Conservation (phyloP, 1,284 basidiomycete species). For the Trametes versicolor region DNA sequence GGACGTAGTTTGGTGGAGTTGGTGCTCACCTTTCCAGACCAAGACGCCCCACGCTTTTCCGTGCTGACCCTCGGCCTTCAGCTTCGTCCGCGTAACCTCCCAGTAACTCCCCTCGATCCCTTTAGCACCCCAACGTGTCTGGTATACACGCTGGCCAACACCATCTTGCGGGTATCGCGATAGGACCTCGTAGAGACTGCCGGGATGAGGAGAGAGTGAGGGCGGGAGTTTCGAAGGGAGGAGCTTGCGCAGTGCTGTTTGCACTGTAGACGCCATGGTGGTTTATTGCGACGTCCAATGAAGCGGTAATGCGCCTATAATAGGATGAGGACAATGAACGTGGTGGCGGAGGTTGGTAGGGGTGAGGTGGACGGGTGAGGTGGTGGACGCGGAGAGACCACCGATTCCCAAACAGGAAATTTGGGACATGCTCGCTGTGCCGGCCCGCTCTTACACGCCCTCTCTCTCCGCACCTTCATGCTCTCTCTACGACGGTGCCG, state of each 20-base stretch:
- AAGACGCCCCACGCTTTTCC: constrained; percentile 83
- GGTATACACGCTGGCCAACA: constrained; percentile 71
- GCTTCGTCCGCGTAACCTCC: constrained; percentile 71
- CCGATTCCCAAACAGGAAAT: constrained; percentile 28
- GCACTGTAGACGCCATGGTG: constrained; percentile 40
- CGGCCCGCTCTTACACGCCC: neutral
- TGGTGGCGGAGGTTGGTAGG: constrained; percentile 3
- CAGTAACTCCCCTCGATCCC: constrained; percentile 75
- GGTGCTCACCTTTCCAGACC: constrained; percentile 75
- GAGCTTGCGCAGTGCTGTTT: constrained; percentile 60
- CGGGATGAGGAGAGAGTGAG: constrained; percentile 61
- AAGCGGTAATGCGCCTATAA: neutral
- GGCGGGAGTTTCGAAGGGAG: constrained; percentile 64
- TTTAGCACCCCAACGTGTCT: constrained; percentile 77
- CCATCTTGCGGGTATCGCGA: constrained; percentile 74
- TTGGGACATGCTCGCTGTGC: constrained; percentile 9
- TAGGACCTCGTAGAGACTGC: constrained; percentile 75
- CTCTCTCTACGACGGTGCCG: constrained; percentile 18
- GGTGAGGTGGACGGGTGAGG: constrained; percentile 17
- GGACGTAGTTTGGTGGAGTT: too few species aligned
- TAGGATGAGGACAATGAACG: neutral
- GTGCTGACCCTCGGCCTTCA: constrained; percentile 76
- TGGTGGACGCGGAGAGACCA: constrained; percentile 28
- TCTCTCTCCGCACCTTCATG: constrained; percentile 25
- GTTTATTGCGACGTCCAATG: neutral